These are phyloP conservation scores for Rhododendron molle DNA, from an alignment of 148 eudicot genomes.

Conservation along the genomic window DNA sequence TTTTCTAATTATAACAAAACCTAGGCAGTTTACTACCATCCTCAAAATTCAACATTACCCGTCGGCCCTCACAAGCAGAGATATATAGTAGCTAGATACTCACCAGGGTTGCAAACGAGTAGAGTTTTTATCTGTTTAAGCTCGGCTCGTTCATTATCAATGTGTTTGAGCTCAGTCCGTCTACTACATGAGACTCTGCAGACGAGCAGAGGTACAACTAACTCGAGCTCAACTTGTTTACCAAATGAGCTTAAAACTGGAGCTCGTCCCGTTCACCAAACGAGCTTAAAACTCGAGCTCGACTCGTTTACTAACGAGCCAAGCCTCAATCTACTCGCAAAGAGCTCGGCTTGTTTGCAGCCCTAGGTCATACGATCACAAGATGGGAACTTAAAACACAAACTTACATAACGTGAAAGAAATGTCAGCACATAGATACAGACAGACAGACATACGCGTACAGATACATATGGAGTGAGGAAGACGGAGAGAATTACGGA, in stretches of 20 bases:
- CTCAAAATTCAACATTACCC: not conserved
- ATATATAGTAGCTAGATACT: not conserved
- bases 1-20: not conserved
- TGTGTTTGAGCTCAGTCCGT: not conserved
- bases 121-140: not conserved
- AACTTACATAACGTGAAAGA: not conserved
- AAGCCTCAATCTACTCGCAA: not conserved
- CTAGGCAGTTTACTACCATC: not conserved
- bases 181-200: not conserved
- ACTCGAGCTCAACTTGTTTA: not conserved
- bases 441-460: not conserved
- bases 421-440: not conserved
- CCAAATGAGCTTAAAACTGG: not conserved
- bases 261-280: too few relatives aligned
- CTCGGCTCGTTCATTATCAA: not conserved
- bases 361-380: not conserved
- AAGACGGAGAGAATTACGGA: constrained; percentile 25
- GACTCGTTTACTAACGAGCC: not conserved
- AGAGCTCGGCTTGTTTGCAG: not conserved
- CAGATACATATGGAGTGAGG: not conserved
- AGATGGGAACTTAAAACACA: not conserved
- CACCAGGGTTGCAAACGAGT: not conserved
- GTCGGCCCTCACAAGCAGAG: not conserved
- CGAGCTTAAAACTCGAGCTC: not conserved
- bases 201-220: not conserved